phyloP scores from a whole-genome alignment of 2,329 filamentous ascomycete species.

The Sclerotinia trifoliorum region DNA sequence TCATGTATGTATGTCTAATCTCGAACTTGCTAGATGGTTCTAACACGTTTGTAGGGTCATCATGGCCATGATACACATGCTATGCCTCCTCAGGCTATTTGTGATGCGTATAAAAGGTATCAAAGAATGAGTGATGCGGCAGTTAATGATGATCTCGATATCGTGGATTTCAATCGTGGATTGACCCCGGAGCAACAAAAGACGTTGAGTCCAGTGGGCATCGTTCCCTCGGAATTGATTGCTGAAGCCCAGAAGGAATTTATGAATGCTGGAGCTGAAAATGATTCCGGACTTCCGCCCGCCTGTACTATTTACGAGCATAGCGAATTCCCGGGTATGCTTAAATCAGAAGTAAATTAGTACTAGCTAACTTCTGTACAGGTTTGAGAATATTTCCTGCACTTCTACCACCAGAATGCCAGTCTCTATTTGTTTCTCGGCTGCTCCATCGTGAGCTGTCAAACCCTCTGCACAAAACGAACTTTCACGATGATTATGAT shows the following conservation, averaged over 20 bases:
- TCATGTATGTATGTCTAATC: slow-evolving; percentile 17
- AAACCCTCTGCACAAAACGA: slow-evolving; percentile 75
- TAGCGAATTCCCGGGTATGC: slow-evolving; percentile 36
- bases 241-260: slow-evolving; percentile 30
- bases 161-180: slow-evolving; percentile 38
- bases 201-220: slow-evolving; percentile 31
- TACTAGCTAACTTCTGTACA: slow-evolving; percentile 20
- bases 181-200: slow-evolving; percentile 35
- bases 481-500: slow-evolving; percentile 77
- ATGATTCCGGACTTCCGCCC: slow-evolving; percentile 20
- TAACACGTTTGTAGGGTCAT: slow-evolving; percentile 20
- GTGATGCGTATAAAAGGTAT: slow-evolving; percentile 39
- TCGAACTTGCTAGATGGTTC: not conserved
- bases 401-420: slow-evolving; percentile 69
- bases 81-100: slow-evolving; percentile 39
- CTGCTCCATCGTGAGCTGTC: slow-evolving; percentile 77
- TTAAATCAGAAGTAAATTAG: not conserved
- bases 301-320: slow-evolving; percentile 38
- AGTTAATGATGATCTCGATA: slow-evolving; percentile 34
- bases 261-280: slow-evolving; percentile 12
- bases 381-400: slow-evolving; percentile 69
- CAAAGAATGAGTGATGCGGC: slow-evolving; percentile 35
- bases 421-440: slow-evolving; percentile 66
- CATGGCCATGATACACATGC: slow-evolving; percentile 39
- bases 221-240: slow-evolving; percentile 32